Base-by-base conservation (phyloP, 192 early-diverging fungal species). In the Coemansia sp. region DNA sequence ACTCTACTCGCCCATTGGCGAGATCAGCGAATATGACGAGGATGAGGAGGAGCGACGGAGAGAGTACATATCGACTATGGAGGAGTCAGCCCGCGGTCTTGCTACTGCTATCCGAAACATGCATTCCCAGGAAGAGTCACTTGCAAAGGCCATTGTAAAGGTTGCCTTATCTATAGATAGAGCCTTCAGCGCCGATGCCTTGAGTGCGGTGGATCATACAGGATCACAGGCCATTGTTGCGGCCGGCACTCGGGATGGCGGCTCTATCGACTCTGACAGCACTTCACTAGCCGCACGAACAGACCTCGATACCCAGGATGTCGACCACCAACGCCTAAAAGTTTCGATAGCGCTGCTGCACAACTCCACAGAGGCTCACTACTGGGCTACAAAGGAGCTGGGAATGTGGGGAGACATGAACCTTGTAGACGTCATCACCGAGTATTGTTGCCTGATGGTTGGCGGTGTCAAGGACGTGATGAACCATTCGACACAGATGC, bases 41-140 rank as follows among this genome's bases (percentile, higher is more conserved):
- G 79, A 82, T 53, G 73, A 82, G 36, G 79, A 76, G 39, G 79
- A 82, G 56, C 67, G 65, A 21, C 71, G 75, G 16, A 75, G 79
- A 44, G 79, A 82, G 53, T 82, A 73, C 35, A 76, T 82, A 34
- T 24, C 48, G 35, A 62, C 57, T 21, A 71, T 58, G 18, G 79
- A 76, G 33, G 79, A 73, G 45, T 68, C 63, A 21, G 71, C 74
- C 6, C 49, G 53, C 20, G 74, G 64, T 18, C 71, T 82, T 56
- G 64, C 44, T 6, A 49, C 60, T 16, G 71, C 75, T 18, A 66
- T 76, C n/a, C 60, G 49, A 24, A 71, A 64, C 63, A 60, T 70
- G 60, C 79, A 76, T 55, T 57, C 26, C 0, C 79, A 82, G 33
- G 74, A 82, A 41, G 75, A 77, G 48, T 52, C 49, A 2, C 62